Base-by-base conservation (phyloP, 2,329 filamentous ascomycete genomes). In the Ophiosphaerella herpotricha region DNA sequence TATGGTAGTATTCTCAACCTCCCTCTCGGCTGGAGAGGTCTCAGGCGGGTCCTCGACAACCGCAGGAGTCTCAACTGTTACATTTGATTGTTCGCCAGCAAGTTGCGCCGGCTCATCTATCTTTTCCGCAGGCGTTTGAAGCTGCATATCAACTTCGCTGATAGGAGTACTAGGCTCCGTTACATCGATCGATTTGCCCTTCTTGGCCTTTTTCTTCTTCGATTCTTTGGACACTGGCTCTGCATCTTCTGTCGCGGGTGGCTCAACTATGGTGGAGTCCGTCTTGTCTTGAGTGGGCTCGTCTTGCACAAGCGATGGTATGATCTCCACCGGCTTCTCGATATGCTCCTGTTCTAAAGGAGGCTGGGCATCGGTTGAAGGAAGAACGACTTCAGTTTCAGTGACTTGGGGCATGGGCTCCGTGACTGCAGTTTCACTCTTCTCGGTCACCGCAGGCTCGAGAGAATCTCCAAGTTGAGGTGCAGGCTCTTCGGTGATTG, bases 161-260 rank as follows among this genome's bases (percentile, higher is more conserved):
- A 31, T 21, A 18, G 51, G 36, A 9, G 50, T 60, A 16, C 37
- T 46, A 16, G 52, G 55, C 35, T 60, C 54, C n/a, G 39, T 43
- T 2, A 29, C 11, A 29, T 36, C 32, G 12, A 34, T 16, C 7
- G 41, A 24, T 11, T 32, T 34, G 21, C 31, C 39, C 29, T 42
- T 42, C 14, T 42, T 42, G 18, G 45, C 49, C 46, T 66, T 64
- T 50, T 80, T 78, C 53, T 79, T 80, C 11, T 74, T 55, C 6
- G 45, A 74, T 54, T 78, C 80, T 54, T 76, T 75, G 45, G 74
- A 77, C 24, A 66, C 61, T 1, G 43, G 24, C 18, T 46, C 43
- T 24, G 59, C 57, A n/a, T 55, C 51, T 16, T 45, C 50, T 16
- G 49, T 53, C 7, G 56, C 40, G 7, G 42, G 23, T 2, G 54